Evolutionary conservation across 306 rosid genomes (phyloP).

Genomic region (Crotalaria pallida): DNA sequence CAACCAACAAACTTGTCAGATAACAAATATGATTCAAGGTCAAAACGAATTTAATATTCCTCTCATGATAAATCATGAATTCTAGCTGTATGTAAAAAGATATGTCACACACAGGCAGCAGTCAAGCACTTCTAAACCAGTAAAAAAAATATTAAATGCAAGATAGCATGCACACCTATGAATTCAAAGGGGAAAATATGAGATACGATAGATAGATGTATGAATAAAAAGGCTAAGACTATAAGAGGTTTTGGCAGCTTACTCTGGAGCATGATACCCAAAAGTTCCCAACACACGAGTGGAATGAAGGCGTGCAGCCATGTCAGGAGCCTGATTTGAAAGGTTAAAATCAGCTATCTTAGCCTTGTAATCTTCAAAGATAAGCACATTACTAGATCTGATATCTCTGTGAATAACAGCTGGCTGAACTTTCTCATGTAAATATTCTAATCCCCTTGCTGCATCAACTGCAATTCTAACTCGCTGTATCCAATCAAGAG

Average conservation of each 20-base stretch:
- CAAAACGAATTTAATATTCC: neutral
- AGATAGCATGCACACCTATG: neutral
- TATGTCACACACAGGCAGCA: neutral
- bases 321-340: slow-evolving; percentile 77
- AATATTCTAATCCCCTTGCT: slow-evolving; percentile 65
- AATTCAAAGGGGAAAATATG: neutral
- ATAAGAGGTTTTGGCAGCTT: slow-evolving; percentile 19
- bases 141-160: neutral
- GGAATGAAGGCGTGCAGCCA: slow-evolving; percentile 82
- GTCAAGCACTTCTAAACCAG: neutral
- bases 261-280: slow-evolving; percentile 84
- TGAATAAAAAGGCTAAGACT: neutral
- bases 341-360: slow-evolving; percentile 75
- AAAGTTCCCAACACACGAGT: slow-evolving; percentile 72
- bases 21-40: neutral
- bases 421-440: slow-evolving; percentile 75
- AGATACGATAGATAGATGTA: neutral
- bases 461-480: slow-evolving; percentile 69
- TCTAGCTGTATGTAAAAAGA: neutral
- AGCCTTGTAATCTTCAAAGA: slow-evolving; percentile 64
- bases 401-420: slow-evolving; percentile 62
- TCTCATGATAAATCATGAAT: neutral
- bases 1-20: neutral
- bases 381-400: slow-evolving; percentile 73
- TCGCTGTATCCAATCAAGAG: slow-evolving; percentile 68